Evolutionary conservation across 352 stramenopile species (phyloP), one percentile per base, ranked within the genome.

Genomic region (Phytopythium boreale): DNA sequence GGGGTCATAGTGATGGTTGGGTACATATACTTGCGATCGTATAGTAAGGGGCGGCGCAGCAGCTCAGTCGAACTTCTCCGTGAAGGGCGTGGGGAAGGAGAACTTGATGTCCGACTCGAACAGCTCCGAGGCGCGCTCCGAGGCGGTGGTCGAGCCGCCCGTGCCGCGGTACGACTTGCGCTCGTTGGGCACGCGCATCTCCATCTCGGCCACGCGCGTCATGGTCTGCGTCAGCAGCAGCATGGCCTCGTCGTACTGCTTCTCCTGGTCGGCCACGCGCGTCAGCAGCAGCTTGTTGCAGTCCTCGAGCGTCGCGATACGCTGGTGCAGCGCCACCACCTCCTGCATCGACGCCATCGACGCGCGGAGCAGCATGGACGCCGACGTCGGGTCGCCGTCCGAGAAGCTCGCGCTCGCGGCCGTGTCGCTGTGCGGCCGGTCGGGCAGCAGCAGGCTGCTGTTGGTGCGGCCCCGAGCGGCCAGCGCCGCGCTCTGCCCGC

Each of bases 171-270:
- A 79, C 29, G 68, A 74, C 62, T 87, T 87, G 56, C 66, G 65
- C 15, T 74, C 74, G 20, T 82, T 79, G 6, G 83, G 79, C 57
- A 89, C 27, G 49, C 80, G 83, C 31, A 92, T 87, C 70, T 95
- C 87, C 69, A 95, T 86, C 67, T 95, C 82, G 10, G 84, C 84
- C 34, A 95, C 79, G 56, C 87, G 82, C 29, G 87, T 93, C 84
- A 95, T 92, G 43, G 87, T 95, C 59, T 90, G 85, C 12, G 83
- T 92, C 24, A 95, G 72, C 63, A 95, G 65, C 65, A 95, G 71
- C 87, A 93, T 95, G 26, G 84, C 85, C 63, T 95, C 82, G 56
- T 90, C 85, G 72, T 95, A 92, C 66, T 95, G 87, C 50, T 88
- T 90, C 74, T 95, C 82, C 69, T 93, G 84, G 46, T 92, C 80